Percentiles rank a stretch among this genome's conserved stretches.
Evolutionary conservation across 1,284 basidiomycete species (phyloP).

Genomic region (Sporisorium sorghi): DNA sequence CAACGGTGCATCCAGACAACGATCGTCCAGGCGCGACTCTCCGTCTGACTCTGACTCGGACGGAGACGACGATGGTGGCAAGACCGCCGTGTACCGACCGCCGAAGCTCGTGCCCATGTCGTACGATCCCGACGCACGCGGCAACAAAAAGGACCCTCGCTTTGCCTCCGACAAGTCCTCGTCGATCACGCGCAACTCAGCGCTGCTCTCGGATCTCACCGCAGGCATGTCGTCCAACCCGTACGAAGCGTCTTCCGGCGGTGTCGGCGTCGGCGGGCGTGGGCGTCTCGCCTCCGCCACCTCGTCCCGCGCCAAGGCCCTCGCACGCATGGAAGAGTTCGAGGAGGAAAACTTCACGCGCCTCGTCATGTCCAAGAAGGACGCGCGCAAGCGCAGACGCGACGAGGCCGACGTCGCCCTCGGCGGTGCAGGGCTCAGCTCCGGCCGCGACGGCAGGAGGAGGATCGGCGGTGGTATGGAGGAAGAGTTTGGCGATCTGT

Average conservation of each 20-base stretch:
- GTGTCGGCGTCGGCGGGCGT: slow-evolving; percentile 59
- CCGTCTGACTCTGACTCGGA: slow-evolving; percentile 57
- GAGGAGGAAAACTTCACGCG: slow-evolving; percentile 97
- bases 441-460: slow-evolving; percentile 53
- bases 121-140: slow-evolving; percentile 77
- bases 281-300: slow-evolving; percentile 44
- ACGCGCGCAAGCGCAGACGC: slow-evolving; percentile 79
- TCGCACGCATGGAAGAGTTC: slow-evolving; percentile 86
- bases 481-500: slow-evolving; percentile 68
- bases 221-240: slow-evolving; percentile 65
- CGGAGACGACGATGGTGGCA: slow-evolving; percentile 29
- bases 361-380: slow-evolving; percentile 89
- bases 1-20: slow-evolving; percentile 62
- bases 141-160: slow-evolving; percentile 72
- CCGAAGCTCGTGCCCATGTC: slow-evolving; percentile 92
- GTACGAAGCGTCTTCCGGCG: slow-evolving; percentile 61
- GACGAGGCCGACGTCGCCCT: slow-evolving; percentile 93
- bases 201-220: slow-evolving; percentile 64
- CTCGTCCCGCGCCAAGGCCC: slow-evolving; percentile 78
- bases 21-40: slow-evolving; percentile 55
- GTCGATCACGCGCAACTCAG: slow-evolving; percentile 55
- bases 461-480: slow-evolving; percentile 66
- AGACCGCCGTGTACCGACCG: slow-evolving; percentile 80
- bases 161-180: slow-evolving; percentile 14
- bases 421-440: slow-evolving; percentile 72